Evolutionary conservation across 1,284 basidiomycete genomes (phyloP), one percentile per base, ranked within the genome.

Genomic region (Hemileccinum hortonii): DNA sequence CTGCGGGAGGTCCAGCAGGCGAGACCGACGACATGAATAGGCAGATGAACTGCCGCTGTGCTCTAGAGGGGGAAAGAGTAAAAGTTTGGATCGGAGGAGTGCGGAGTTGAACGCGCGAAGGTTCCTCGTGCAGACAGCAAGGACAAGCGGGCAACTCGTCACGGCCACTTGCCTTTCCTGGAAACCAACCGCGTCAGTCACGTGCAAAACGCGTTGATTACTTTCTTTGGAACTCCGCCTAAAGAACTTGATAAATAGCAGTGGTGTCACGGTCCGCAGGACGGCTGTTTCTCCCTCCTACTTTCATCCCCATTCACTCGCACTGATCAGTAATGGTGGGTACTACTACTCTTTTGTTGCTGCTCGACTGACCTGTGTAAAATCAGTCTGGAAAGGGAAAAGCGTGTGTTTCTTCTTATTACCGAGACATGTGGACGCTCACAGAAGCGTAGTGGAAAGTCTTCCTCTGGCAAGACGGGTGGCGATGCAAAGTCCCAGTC

Each of bases 351-450:
- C 16, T 4, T 21, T 33, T 35, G 1, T 3, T 21, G 11, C 16
- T 29, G 29, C 9, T 21, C 42, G 14, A 35, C 51, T 58, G 18
- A 58, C 32, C 5, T 16, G n/a, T 1, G 40, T 46, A 49, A 43
- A 52, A 52, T 44, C 60, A 79, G 79, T 76, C 78, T 68, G 77
- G 79, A 66, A 81, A 81, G 67, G 79, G 78, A 64, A 80, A 80
- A 65, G 73, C 77, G 77, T 79, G 58, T 60, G 65, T 66, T 53
- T 41, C 19, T 44, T 44, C 36, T 42, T 35, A 35, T 38, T 49
- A 15, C 33, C 11, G 1, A 14, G 22, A 15, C 3, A 14, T 24
- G 22, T 40, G 44, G 46, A 33, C 21, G 44, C 55, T 61, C 15
- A 58, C 14, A 10, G 8, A 6, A 29, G 19, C n/a, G 8, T 48